These are phyloP conservation scores for Jatropha multifida DNA, from an alignment of 441 rosid genomes.

Conservation along the genomic window DNA sequence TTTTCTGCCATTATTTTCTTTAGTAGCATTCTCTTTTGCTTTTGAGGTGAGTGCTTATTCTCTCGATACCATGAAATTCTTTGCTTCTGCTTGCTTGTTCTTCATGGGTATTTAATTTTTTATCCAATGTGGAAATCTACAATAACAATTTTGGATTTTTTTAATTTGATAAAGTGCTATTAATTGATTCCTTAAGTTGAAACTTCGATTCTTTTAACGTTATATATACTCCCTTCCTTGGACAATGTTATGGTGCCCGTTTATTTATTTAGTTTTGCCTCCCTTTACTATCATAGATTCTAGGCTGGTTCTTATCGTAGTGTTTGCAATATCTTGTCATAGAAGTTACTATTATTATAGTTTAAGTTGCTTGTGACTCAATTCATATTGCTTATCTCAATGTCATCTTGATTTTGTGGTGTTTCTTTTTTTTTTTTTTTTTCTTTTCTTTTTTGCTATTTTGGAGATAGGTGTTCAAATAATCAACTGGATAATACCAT, in stretches of 20 bases:
- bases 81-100: constrained; percentile 12
- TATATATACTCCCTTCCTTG: constrained; percentile 22
- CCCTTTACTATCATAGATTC: background rate
- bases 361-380: background rate
- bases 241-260: constrained; percentile 6
- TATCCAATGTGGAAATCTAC: constrained; percentile 2
- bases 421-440: background rate
- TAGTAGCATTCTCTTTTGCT: constrained; percentile 18
- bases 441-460: background rate
- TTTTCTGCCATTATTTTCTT: constrained; percentile 24
- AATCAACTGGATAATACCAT: constrained; percentile 31
- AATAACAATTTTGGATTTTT: constrained; percentile 4
- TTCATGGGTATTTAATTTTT: constrained; percentile 17
- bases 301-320: background rate
- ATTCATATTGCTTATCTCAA: constrained; percentile 13
- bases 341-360: background rate
- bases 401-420: background rate
- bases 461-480: constrained; percentile 25
- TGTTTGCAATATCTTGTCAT: background rate
- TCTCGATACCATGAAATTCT: constrained; percentile 25
- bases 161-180: background rate
- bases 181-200: background rate
- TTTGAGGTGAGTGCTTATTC: constrained; percentile 34
- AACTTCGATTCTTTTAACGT: background rate
- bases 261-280: background rate